Evolutionary conservation across 352 stramenopile species (phyloP).

Genomic region (Globisporangium cederbergense): DNA sequence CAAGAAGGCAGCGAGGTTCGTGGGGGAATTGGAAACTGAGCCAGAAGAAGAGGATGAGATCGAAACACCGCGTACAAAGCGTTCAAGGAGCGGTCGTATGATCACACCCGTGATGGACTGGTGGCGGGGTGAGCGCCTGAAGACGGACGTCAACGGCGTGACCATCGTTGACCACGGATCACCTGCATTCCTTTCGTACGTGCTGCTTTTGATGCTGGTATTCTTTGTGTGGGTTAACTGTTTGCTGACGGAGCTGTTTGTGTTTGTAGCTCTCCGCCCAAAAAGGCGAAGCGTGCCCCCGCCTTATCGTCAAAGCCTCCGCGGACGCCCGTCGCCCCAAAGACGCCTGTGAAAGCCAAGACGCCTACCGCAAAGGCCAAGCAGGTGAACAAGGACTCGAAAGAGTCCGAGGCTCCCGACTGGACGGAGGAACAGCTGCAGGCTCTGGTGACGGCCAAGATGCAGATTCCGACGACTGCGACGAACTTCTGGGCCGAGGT

Average conservation of each 20-base stretch:
- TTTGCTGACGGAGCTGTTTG: background rate
- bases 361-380: constrained; percentile 20
- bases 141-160: constrained; percentile 20
- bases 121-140: constrained; percentile 37
- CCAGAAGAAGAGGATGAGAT: constrained; percentile 8
- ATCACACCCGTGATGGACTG: constrained; percentile 45
- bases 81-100: constrained; percentile 20
- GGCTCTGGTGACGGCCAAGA: constrained; percentile 51
- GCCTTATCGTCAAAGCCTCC: constrained; percentile 9
- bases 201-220: background rate
- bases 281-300: background rate
- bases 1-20: background rate
- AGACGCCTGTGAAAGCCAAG: constrained; percentile 5
- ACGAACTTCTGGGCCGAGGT: constrained; percentile 67
- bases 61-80: background rate
- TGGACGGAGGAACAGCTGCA: constrained; percentile 53
- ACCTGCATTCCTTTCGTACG: constrained; percentile 25
- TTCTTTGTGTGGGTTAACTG: background rate
- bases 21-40: background rate
- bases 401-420: constrained; percentile 11
- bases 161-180: constrained; percentile 24
- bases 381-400: constrained; percentile 21
- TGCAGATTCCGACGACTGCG: constrained; percentile 56
- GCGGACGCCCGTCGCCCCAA: constrained; percentile 4
- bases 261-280: background rate